phyloP scores from a whole-genome alignment of 2,329 filamentous ascomycete genomes.

The Colletotrichum sp. region DNA sequence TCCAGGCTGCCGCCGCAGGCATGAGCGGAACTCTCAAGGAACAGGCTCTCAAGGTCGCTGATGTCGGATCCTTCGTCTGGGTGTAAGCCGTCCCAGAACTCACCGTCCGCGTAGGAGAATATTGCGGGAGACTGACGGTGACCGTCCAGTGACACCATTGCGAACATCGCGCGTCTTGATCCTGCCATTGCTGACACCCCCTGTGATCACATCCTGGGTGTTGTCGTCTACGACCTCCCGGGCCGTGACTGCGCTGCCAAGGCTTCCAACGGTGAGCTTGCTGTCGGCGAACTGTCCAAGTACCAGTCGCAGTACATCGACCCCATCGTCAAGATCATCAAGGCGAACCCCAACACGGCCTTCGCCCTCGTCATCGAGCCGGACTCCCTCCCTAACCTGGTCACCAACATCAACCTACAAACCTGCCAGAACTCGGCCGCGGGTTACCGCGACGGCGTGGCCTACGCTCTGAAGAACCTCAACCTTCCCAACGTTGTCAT shows the following conservation, averaged over 20 bases:
- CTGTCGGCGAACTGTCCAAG: constrained; percentile 52
- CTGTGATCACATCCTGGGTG: constrained; percentile 41
- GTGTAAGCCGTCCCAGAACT: constrained; percentile 28
- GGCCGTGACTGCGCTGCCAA: constrained; percentile 67
- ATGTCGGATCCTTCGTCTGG: constrained; percentile 45
- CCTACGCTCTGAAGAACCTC: constrained; percentile 59
- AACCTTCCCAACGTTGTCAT: constrained; percentile 66
- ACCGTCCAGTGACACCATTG: constrained; percentile 37
- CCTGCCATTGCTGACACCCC: constrained; percentile 37
- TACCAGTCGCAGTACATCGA: constrained; percentile 48
- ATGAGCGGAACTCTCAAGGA: constrained; percentile 33
- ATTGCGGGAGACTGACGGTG: neutral
- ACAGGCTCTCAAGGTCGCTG: constrained; percentile 36
- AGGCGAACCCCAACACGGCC: constrained; percentile 56
- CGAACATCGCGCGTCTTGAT: constrained; percentile 40
- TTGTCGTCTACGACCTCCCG: constrained; percentile 68
- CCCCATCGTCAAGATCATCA: constrained; percentile 54
- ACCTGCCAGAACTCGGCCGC: constrained; percentile 58
- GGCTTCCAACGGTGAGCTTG: constrained; percentile 66
- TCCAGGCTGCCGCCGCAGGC: constrained; percentile 34
- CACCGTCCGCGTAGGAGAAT: too few species aligned
- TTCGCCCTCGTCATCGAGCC: constrained; percentile 56
- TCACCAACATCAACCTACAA: constrained; percentile 60
- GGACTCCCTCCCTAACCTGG: constrained; percentile 65
- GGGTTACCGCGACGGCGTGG: constrained; percentile 59